A percentile compares a stretch with the other conserved stretches of the same genome.
These are phyloP conservation scores for Paramecium primaurelia DNA, from an alignment of 73 alveolate genomes.

Conservation along the genomic window DNA sequence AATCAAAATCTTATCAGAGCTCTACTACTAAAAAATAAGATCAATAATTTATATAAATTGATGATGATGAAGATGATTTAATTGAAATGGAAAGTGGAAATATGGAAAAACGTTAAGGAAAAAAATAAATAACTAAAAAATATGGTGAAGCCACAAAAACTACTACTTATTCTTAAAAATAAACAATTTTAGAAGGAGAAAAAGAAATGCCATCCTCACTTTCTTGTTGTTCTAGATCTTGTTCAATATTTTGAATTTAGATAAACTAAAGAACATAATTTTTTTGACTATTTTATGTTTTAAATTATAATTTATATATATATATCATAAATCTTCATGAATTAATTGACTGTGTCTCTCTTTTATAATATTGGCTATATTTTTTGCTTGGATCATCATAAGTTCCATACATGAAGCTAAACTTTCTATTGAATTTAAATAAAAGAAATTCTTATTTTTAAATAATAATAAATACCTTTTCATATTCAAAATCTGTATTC, in stretches of 20 bases:
- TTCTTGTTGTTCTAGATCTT: slow-evolving; percentile 21
- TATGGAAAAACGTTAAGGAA: neutral
- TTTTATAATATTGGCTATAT: slow-evolving; percentile 13
- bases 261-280: neutral
- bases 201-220: neutral
- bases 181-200: slow-evolving; percentile 37
- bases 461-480: neutral
- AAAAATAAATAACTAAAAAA: neutral
- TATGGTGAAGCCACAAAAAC: slow-evolving; percentile 42
- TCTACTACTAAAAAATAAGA: neutral
- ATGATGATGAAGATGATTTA: neutral
- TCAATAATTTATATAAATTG: neutral
- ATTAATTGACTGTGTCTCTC: neutral
- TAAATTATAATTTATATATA: neutral
- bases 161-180: neutral
- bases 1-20: slow-evolving; percentile 6
- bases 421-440: slow-evolving; percentile 17
- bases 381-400: slow-evolving; percentile 2
- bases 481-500: neutral
- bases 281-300: neutral
- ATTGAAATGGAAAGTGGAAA: neutral
- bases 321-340: slow-evolving; percentile 9
- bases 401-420: slow-evolving; percentile 44
- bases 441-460: neutral
- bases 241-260: slow-evolving; percentile 5